These are phyloP conservation scores for Aspergillus sp. DNA, from an alignment of 2,329 filamentous ascomycete genomes.

Conservation along the genomic window DNA sequence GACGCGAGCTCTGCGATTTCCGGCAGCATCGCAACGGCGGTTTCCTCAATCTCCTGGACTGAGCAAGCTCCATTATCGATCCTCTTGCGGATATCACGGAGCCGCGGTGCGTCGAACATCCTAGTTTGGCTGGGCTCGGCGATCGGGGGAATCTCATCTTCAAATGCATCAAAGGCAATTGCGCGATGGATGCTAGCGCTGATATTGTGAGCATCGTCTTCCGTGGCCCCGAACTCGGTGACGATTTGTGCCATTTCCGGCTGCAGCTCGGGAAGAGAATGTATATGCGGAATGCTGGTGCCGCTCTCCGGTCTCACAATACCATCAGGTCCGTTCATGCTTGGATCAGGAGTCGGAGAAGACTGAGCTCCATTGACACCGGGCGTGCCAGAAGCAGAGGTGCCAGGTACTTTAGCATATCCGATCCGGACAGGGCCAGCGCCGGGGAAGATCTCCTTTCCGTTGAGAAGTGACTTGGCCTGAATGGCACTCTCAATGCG, in stretches of 20 bases:
- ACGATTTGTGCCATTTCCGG: slow-evolving; percentile 83
- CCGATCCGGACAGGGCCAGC: slow-evolving; percentile 94
- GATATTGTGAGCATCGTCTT: slow-evolving; percentile 75
- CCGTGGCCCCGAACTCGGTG: slow-evolving; percentile 79
- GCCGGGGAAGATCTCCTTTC: slow-evolving; percentile 97
- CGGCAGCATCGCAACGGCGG: slow-evolving; percentile 89
- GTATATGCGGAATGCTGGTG: slow-evolving; percentile 57
- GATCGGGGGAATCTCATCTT: slow-evolving; percentile 84
- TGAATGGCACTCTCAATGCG: slow-evolving; percentile 85
- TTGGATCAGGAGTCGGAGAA: slow-evolving; percentile 88
- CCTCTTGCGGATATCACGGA: slow-evolving; percentile 93
- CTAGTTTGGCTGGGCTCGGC: slow-evolving; percentile 85
- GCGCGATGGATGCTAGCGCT: slow-evolving; percentile 72
- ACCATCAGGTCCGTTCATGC: slow-evolving; percentile 44
- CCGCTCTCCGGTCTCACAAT: slow-evolving; percentile 35
- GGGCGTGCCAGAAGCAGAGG: slow-evolving; percentile 76
- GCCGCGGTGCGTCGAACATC: slow-evolving; percentile 88
- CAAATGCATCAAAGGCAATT: slow-evolving; percentile 70
- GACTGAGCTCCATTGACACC: slow-evolving; percentile 85
- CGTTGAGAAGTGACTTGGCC: slow-evolving; percentile 84
- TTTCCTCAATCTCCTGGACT: slow-evolving; percentile 84
- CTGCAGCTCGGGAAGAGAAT: slow-evolving; percentile 75
- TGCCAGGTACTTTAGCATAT: slow-evolving; percentile 92
- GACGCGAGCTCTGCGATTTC: slow-evolving; percentile 94
- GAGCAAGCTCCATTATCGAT: slow-evolving; percentile 94